Conservation (phyloP, 2,329 filamentous ascomycete genomes). For the Hymenoscyphus scutula region DNA sequence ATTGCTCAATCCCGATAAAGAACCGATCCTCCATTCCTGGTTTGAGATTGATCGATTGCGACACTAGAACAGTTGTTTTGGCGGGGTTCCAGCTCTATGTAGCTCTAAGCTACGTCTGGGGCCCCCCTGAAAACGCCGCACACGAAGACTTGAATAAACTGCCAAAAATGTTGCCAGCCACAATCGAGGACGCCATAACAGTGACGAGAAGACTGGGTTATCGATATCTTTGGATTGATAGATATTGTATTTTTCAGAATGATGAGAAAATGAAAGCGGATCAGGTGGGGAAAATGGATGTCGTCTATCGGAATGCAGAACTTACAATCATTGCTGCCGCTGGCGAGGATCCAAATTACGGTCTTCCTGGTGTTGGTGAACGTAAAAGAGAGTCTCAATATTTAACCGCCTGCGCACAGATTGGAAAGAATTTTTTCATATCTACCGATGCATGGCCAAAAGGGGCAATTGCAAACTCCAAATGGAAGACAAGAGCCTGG, state of each 20-base stretch:
- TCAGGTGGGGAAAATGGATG: slow-evolving; percentile 12
- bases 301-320: slow-evolving; percentile 12
- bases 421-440: no score
- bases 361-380: slow-evolving; percentile 4
- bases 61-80: no score
- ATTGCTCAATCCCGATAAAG: no score
- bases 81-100: neutral
- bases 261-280: neutral
- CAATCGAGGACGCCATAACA: slow-evolving; percentile 15
- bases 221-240: slow-evolving; percentile 17
- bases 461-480: no score
- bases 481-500: no score
- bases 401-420: no score
- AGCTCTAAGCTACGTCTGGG: slow-evolving; percentile 3
- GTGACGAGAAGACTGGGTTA: slow-evolving; percentile 9
- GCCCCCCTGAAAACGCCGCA: neutral
- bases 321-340: slow-evolving; percentile 11
- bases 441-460: no score
- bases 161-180: neutral
- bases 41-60: no score
- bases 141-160: neutral
- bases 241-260: slow-evolving; percentile 12
- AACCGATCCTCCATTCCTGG: no score
- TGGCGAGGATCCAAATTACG: slow-evolving; percentile 4
- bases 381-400: no score